A percentile compares a stretch with the other conserved stretches of the same genome.
These are phyloP conservation scores for Aspergillus caelatus DNA, from an alignment of 2,329 filamentous ascomycete genomes.

Conservation along the genomic window DNA sequence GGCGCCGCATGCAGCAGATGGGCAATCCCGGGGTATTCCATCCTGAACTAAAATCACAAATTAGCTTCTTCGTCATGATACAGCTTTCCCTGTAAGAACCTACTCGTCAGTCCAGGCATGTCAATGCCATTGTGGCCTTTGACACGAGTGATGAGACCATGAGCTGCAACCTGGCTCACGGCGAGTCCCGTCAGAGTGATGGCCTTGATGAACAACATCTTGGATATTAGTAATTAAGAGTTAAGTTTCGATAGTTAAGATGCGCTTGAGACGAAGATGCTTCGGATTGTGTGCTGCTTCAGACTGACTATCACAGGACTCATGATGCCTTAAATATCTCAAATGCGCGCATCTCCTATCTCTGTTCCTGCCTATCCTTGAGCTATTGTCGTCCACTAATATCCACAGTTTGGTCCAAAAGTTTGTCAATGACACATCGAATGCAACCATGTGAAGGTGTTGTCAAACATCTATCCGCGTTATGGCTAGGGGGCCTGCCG, in stretches of 20 bases:
- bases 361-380: too few relatives aligned
- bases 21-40: slow-evolving; percentile 69
- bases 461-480: neutral
- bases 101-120: slow-evolving; percentile 64
- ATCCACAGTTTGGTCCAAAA: neutral
- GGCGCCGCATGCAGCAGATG: slow-evolving; percentile 63
- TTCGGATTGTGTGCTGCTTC: neutral
- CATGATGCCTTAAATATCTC: neutral
- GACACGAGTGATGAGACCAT: slow-evolving; percentile 61
- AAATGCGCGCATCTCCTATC: neutral
- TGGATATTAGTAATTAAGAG: neutral
- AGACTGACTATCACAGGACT: neutral
- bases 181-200: slow-evolving; percentile 4
- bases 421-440: neutral
- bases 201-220: neutral
- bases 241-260: neutral
- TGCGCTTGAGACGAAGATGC: neutral
- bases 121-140: slow-evolving; percentile 63
- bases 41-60: slow-evolving; percentile 54
- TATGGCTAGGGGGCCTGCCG: neutral
- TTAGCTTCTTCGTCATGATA: neutral
- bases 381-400: neutral
- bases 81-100: slow-evolving; percentile 8
- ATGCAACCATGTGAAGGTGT: neutral
- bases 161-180: slow-evolving; percentile 52